Evolutionary conservation across 2,329 filamentous ascomycete genomes (phyloP).

Genomic region (Fusarium sublunatum): DNA sequence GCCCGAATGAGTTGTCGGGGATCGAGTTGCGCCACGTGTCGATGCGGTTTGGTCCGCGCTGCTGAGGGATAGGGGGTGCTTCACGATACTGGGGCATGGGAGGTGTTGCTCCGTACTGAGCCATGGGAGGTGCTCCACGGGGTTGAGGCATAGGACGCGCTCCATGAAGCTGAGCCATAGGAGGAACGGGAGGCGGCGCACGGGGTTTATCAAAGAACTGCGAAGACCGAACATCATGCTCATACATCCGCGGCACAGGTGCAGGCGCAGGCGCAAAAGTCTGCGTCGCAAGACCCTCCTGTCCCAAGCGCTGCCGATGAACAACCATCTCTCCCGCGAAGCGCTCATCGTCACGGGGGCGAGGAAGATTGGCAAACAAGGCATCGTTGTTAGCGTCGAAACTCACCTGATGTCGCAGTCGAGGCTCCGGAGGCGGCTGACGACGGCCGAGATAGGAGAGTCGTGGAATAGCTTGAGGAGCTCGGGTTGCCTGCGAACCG

Average conservation of each 20-base stretch:
- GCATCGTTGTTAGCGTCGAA: conserved; percentile 32
- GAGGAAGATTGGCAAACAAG: conserved; percentile 34
- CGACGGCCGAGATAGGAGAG: not conserved
- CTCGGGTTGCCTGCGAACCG: conserved; percentile 7
- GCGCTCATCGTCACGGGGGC: not conserved
- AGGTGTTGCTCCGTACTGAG: no score
- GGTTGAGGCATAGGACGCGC: not conserved
- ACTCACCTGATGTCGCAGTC: conserved; percentile 16
- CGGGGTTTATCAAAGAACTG: conserved; percentile 10
- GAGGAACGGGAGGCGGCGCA: not conserved
- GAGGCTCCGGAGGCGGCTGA: not conserved
- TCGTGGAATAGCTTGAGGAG: not conserved
- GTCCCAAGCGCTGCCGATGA: conserved; percentile 2
- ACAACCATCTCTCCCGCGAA: conserved; percentile 27
- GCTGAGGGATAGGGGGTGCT: no score
- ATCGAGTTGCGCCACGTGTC: conserved; percentile 10
- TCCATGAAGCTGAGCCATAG: not conserved
- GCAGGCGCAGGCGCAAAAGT: not conserved
- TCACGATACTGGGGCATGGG: no score
- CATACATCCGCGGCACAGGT: not conserved
- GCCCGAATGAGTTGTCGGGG: not conserved
- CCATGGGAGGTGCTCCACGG: not conserved
- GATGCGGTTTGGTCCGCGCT: not conserved
- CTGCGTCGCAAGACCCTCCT: not conserved
- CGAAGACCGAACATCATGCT: not conserved